Base-by-base conservation (phyloP, 768 basidiomycete genomes). In the Solioccasus polychromus region DNA sequence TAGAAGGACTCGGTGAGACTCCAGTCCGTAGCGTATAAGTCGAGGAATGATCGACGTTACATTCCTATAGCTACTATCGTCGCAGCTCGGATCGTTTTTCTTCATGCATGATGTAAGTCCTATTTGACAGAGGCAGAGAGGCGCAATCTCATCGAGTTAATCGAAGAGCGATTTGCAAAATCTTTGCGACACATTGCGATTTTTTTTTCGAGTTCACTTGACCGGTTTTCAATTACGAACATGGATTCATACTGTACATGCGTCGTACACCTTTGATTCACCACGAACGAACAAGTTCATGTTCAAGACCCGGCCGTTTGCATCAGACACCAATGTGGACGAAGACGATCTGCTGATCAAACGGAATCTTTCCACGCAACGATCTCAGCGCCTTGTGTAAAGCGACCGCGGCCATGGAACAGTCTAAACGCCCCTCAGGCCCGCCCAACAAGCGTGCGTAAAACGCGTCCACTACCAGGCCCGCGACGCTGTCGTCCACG, bases 21-120 rank as follows among this genome's bases (percentile, higher is more conserved):
- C 20, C 10, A 8, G 17, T 28, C 39, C 20, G 6, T 6, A 29
- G 11, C n/a, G n/a, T n/a, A n/a, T n/a, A n/a, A n/a, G n/a, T n/a
- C n/a, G n/a, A n/a, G 8, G 17, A 20, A 8, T 17, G 11, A 37
- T 30, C 20, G 9, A 53, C 5, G 19, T 48, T 23, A 45, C 10
- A 3, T 39, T 31, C 11, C 41, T 22, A 14, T 24, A 64, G 63
- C 42, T 10, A 64, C 63, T 9, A 39, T 52, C 2, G 8, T 58
- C 11, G 37, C 47, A 15, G 59, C 63, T 9, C 14, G 23, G 6
- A 4, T 48, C 64, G 23, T 80, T 70, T 57, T 81, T 76, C 58
- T 70, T 71, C 59, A 75, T 82, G 67, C 64, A 80, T 47, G 79
- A 82, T 58, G 76, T 76, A 44, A 30, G 73, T 32, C 22, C 30